Evolutionary conservation across 768 basidiomycete genomes (phyloP).

Genomic region (Cystobasidium ongulense): DNA sequence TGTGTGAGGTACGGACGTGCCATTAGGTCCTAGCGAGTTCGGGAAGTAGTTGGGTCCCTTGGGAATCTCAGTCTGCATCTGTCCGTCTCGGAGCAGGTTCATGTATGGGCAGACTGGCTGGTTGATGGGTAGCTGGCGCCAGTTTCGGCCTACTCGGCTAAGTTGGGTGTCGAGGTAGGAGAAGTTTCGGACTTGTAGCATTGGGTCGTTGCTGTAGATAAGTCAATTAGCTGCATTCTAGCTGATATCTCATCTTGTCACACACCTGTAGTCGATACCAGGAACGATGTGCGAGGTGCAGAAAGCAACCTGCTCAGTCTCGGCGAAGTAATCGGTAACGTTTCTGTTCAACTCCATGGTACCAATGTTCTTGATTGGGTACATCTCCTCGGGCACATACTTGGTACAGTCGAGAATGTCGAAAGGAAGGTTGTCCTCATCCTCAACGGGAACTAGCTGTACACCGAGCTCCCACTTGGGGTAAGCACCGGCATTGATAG

Average conservation of each 20-base stretch:
- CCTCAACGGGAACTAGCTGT: slow-evolving; percentile 60
- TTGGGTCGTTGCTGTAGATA: slow-evolving; percentile 64
- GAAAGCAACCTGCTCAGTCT: slow-evolving; percentile 82
- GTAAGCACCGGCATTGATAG: slow-evolving; percentile 61
- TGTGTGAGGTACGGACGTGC: slow-evolving; percentile 47
- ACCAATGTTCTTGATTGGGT: slow-evolving; percentile 69
- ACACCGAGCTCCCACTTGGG: slow-evolving; percentile 75
- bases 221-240: slow-evolving; percentile 42
- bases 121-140: slow-evolving; percentile 64
- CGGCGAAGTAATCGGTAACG: slow-evolving; percentile 62
- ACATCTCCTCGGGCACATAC: slow-evolving; percentile 59
- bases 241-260: too few relatives aligned
- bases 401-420: slow-evolving; percentile 82
- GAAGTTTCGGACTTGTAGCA: slow-evolving; percentile 78
- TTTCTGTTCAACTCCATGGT: slow-evolving; percentile 54
- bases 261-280: slow-evolving; percentile 50
- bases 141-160: slow-evolving; percentile 63
- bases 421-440: slow-evolving; percentile 75
- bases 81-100: slow-evolving; percentile 61
- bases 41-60: slow-evolving; percentile 67
- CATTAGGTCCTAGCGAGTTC: slow-evolving; percentile 48
- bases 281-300: slow-evolving; percentile 57
- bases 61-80: slow-evolving; percentile 38
- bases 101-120: slow-evolving; percentile 63
- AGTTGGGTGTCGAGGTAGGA: slow-evolving; percentile 81